Base-by-base conservation (phyloP, 2,329 filamentous ascomycete species). In the Microsporum canis region DNA sequence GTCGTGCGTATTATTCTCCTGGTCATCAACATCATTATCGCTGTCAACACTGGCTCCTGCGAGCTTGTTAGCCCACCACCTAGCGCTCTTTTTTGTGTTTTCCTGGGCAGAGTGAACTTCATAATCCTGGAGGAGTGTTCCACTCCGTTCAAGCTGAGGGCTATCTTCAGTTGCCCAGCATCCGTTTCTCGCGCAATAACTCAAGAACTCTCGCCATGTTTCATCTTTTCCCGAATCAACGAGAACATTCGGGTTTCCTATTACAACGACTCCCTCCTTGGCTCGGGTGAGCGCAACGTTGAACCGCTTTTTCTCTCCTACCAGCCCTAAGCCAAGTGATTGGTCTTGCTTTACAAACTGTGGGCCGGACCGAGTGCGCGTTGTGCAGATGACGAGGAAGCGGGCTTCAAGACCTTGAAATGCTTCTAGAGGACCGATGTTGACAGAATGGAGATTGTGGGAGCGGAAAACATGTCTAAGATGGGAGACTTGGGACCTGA, bases 211-310 rank as follows among this genome's bases (percentile, higher is more conserved):
- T 27, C 64, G 62, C 77, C 77, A 78, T 57, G 68, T 63, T 33
- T 69, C 64, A 64, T 78, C 76, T 31, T 62, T 63, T 12, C 62
- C 63, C 6, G 59, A 60, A n/a, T 63, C 60, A 8, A 64, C 66
- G 55, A 78, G 63, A 6, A 77, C 68, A 51, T 68, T 66, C 4
- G 73, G 73, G 62, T 71, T 75, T 0, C 76, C 76, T 56, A 78
- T 69, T 3, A 78, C 73, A 14, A 78, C 61, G 5, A 78, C 65
- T 1, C 68, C 76, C 64, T 77, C 71, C 63, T 72, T 77, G 1
- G 76, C 75, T 51, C 76, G 64, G 4, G 76, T 78, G n/a, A 78
- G 63, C 2, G 75, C 76, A 51, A 78, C 75, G 64, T 78, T 78
- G 66, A 77, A 75, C 55, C 71, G 73, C 59, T 72, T 68, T n/a